Evolutionary conservation across 148 eudicot genomes (phyloP).

Genomic region (Pouteria glomerata): DNA sequence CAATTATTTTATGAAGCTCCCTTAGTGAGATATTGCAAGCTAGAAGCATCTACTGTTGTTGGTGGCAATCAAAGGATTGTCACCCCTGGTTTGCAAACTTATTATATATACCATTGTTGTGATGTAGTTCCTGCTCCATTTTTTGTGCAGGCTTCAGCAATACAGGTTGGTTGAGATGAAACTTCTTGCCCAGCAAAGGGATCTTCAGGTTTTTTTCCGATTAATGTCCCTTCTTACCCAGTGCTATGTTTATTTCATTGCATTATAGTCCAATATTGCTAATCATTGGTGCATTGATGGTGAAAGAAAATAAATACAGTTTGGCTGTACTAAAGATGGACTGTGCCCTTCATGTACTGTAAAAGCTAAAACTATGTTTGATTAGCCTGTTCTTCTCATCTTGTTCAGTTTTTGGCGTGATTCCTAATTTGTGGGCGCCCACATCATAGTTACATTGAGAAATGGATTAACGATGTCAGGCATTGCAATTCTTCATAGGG

Average conservation of each 20-base stretch:
- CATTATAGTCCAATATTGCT: not conserved
- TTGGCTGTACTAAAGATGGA: not conserved
- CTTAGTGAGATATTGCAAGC: no score
- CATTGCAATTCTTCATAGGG: not conserved
- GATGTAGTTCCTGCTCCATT: not conserved
- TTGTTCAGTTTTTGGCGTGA: not conserved
- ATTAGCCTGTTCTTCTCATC: not conserved
- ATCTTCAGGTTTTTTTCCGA: constrained; percentile 60
- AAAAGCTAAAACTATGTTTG: no score
- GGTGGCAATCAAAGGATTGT: no score
- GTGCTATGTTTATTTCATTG: not conserved
- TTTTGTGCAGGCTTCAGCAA: constrained; percentile 64
- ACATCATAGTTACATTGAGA: not conserved
- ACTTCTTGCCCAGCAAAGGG: constrained; percentile 87
- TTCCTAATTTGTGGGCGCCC: not conserved
- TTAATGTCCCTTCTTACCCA: not conserved
- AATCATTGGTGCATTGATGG: not conserved
- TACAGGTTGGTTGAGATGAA: constrained; percentile 77
- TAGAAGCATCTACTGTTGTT: no score
- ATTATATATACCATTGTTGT: not conserved
- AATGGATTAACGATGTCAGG: not conserved
- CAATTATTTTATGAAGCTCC: not conserved
- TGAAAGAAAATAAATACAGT: not conserved
- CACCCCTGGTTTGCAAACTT: no score
- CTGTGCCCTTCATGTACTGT: not conserved